Conservation (phyloP, 441 rosid species). For the Erodium moschatum region DNA sequence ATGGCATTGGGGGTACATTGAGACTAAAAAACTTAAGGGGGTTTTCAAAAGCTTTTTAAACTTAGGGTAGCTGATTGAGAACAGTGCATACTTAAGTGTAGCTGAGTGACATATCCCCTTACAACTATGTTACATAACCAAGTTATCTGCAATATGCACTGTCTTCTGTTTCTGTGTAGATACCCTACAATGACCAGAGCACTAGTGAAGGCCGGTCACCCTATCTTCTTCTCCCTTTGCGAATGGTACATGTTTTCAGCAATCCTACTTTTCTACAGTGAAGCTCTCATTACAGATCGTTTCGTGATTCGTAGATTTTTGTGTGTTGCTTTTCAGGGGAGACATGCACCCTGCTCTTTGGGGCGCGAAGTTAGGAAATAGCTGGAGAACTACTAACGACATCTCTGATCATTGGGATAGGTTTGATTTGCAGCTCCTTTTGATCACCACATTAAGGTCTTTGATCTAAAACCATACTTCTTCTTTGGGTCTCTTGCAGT, state of each 20-base stretch:
- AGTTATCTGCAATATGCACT: not conserved
- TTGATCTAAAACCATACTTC: not conserved
- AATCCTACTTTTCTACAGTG: not conserved
- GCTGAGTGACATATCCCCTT: too few species aligned
- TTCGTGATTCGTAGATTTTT: not conserved
- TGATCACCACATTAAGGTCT: not conserved
- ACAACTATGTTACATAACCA: not conserved
- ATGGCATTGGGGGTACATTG: too few species aligned
- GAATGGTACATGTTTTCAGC: conserved; percentile 42
- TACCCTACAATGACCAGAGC: conserved; percentile 65
- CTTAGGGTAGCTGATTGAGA: too few species aligned
- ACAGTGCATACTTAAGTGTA: too few species aligned
- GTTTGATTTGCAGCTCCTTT: conserved; percentile 21
- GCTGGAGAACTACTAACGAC: conserved; percentile 69
- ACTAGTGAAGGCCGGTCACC: conserved; percentile 52
- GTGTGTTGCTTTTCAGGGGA: conserved; percentile 35
- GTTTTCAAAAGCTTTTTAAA: too few species aligned
- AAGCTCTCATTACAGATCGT: not conserved
- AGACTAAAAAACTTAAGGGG: too few species aligned
- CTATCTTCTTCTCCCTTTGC: conserved; percentile 61
- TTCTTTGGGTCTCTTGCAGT: conserved; percentile 28
- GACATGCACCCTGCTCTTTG: conserved; percentile 71
- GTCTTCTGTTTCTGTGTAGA: conserved; percentile 29
- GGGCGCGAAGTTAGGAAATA: conserved; percentile 57
- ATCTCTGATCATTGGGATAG: conserved; percentile 58